Evolutionary conservation across 192 early-diverging fungal genomes (phyloP), one percentile per base, ranked within the genome.

Genomic region (Geranomyces variabilis): DNA sequence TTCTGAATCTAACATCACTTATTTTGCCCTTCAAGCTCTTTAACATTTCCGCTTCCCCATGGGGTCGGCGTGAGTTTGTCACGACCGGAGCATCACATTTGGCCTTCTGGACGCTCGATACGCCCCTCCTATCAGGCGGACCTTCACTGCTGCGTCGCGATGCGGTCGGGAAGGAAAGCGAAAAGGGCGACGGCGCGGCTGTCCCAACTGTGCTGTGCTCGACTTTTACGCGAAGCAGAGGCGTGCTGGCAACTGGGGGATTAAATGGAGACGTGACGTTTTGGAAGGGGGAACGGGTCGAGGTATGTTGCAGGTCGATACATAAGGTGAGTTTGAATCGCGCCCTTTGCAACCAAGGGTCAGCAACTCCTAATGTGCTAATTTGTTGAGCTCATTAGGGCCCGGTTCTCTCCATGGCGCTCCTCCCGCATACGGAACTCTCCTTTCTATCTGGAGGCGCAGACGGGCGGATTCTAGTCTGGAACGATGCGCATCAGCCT

Each of bases 271-370:
- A 76, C 49, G 43, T 76, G 1, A 24, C 21, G 30, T 71, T 76
- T 61, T 76, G 75, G 75, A 70, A 62, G 45, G 51, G 33, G 9
- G 67, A 63, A 15, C 21, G 26, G n/a, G 36, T 36, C 1, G 63
- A 71, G 9, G 63, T 26, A 9, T 22, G 21, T 28, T 64, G 44
- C 48, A 36, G 44, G 44, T 15, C 43, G 6, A 58, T 76, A 12
- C 75, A 76, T 53, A 76, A 66, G 65, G 75, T 72, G 34, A n/a
- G n/a, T n/a, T n/a, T n/a, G n/a, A n/a, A n/a, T n/a, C n/a, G 8
- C 3, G 8, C 41, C 24, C 26, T 44, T n/a, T 17, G 22, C 26
- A 61, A n/a, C n/a, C n/a, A n/a, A n/a, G n/a, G n/a, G n/a, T n/a
- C n/a, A n/a, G n/a, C n/a, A n/a, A n/a, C n/a, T n/a, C n/a, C n/a